Evolutionary conservation across 2,329 filamentous ascomycete genomes (phyloP).

Genomic region (Neofusicoccum ribis): DNA sequence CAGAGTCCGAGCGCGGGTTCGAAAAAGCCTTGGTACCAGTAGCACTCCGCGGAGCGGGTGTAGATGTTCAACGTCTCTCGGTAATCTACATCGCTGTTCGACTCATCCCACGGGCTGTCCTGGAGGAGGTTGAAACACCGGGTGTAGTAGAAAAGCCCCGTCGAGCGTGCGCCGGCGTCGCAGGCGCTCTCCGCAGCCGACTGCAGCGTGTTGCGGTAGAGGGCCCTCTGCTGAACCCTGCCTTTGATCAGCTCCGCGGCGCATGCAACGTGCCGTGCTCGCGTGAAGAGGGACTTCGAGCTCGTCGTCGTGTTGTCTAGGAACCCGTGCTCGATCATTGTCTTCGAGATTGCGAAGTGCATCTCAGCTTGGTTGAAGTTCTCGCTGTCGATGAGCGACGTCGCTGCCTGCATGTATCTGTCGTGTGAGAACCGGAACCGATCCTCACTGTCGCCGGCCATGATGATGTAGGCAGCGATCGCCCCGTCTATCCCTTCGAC

Average conservation of each 20-base stretch:
- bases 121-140: conserved; percentile 79
- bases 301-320: conserved; percentile 57
- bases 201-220: conserved; percentile 74
- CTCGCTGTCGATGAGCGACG: conserved; percentile 57
- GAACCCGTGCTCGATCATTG: conserved; percentile 70
- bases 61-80: conserved; percentile 81
- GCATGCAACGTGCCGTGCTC: conserved; percentile 79
- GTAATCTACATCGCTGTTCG: conserved; percentile 72
- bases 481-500: conserved; percentile 79
- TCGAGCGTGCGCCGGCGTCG: conserved; percentile 79
- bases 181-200: conserved; percentile 76
- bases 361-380: conserved; percentile 69
- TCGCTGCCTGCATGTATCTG: conserved; percentile 75
- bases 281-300: conserved; percentile 62
- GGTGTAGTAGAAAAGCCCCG: conserved; percentile 78
- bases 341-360: conserved; percentile 87
- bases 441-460: conserved; percentile 81
- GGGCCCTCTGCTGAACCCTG: conserved; percentile 59
- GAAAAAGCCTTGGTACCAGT: conserved; percentile 74
- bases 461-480: conserved; percentile 76
- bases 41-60: conserved; percentile 78
- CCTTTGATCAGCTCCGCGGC: conserved; percentile 73
- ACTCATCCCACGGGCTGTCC: conserved; percentile 72
- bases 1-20: conserved; percentile 69
- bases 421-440: conserved; percentile 86